phyloP scores from a whole-genome alignment of 306 rosid species.

The Fragaria ananassa region DNA sequence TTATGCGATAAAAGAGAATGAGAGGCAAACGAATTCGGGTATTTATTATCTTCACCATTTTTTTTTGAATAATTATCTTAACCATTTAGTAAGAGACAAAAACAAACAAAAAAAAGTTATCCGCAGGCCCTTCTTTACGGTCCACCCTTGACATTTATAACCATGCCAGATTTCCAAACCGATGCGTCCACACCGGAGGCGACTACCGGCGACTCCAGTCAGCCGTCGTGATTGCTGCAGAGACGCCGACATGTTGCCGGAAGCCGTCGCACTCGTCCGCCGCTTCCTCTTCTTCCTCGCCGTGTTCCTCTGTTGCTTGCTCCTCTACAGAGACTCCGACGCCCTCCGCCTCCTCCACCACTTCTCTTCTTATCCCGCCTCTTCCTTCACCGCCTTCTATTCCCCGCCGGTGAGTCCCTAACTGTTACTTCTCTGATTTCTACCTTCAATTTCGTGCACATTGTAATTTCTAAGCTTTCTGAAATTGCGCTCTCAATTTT shows the following conservation, averaged over 20 bases:
- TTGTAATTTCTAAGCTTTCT: background rate
- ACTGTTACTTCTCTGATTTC: constrained; percentile 2
- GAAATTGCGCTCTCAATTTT: background rate
- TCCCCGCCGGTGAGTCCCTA: constrained; percentile 39
- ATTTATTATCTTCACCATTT: no score
- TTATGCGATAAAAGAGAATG: no score
- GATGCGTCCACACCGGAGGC: constrained; percentile 24
- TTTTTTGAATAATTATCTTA: no score
- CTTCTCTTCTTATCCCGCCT: constrained; percentile 34
- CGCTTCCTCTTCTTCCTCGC: constrained; percentile 40
- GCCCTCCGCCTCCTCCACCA: constrained; percentile 44
- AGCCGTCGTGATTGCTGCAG: background rate
- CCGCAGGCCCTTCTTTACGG: background rate
- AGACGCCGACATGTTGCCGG: constrained; percentile 9
- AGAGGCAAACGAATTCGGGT: no score
- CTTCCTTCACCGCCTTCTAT: constrained; percentile 31
- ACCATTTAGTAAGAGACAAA: background rate
- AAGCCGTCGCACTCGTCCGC: constrained; percentile 1
- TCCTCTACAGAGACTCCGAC: constrained; percentile 41
- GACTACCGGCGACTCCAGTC: background rate
- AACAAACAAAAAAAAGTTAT: background rate
- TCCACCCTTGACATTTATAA: background rate
- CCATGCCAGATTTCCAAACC: background rate
- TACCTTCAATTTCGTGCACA: background rate
- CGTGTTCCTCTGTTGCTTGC: constrained; percentile 47